Base-by-base conservation (phyloP, 2,329 filamentous ascomycete species). In the Phoma sp. region DNA sequence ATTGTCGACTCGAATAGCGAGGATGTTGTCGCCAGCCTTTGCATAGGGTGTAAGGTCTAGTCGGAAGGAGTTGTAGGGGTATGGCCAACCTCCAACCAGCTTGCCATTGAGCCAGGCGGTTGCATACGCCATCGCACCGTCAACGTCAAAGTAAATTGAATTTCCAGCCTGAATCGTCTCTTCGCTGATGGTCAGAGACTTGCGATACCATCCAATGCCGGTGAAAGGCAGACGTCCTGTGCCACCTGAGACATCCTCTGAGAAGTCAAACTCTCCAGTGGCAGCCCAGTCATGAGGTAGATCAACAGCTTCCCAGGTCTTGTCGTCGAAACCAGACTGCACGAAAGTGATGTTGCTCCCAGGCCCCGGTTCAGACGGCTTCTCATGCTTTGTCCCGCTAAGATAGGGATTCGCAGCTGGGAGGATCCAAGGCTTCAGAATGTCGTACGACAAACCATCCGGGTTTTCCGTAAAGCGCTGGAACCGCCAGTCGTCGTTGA, bases 121-220 rank as follows among this genome's bases (percentile, higher is more conserved):
- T 1, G 80, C 72, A 55, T 82, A 82, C 0, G 80, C 78, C 79
- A 81, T 82, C 42, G 80, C 80, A 2, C 81, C 80, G 51, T 82
- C 80, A 18, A 83, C 60, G 22, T 83, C 80, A 4, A 83, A 65
- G 46, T 74, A 82, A 10, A 81, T 61, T 0, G 69, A 64, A 47
- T 78, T 79, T 7, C 68, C 71, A 14, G 59, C 47, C n/a, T 77
- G 73, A 2, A 61, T 63, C 0, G 64, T 47, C 0, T 47, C 43
- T 4, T 59, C n/a, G 9, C 60, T 33, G 3, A 78, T 50, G 0
- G 64, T 60, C 1, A 83, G 7, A 2, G 65, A 77, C 25, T 75
- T 72, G 4, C 81, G 78, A 58, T 83, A 83, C 82, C 81, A 83
- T 2, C 79, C 81, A 2, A 84, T 76, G 2, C 82, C 82, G n/a